These are phyloP conservation scores for Chondrus crispus DNA, from an alignment of 23 red algal species.

Conservation along the genomic window DNA sequence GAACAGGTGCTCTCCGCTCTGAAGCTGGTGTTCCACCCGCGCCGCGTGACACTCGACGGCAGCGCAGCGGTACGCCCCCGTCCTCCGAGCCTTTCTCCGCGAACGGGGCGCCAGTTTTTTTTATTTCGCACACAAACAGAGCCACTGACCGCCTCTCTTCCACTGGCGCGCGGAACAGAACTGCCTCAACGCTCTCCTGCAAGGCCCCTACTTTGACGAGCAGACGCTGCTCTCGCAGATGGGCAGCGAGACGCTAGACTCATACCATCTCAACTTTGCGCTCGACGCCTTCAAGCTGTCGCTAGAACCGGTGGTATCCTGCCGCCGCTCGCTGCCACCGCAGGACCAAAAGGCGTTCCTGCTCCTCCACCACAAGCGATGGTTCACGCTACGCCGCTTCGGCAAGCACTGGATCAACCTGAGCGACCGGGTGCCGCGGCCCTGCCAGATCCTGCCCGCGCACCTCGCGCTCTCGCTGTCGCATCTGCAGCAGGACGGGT, in stretches of 20 bases:
- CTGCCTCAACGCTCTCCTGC: conserved; percentile 14
- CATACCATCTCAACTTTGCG: conserved; percentile 27
- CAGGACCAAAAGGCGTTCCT: not conserved
- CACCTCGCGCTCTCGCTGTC: not conserved
- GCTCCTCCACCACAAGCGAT: not conserved
- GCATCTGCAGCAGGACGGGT: conserved; percentile 23
- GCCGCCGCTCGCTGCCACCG: not conserved
- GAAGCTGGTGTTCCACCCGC: not conserved
- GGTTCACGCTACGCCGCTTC: conserved; percentile 32
- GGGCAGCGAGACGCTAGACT: not conserved
- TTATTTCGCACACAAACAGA: not conserved
- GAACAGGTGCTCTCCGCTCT: conserved; percentile 15
- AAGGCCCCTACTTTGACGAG: conserved; percentile 46
- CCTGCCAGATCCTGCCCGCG: not conserved
- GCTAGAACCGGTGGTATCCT: not conserved
- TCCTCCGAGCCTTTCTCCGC: not conserved
- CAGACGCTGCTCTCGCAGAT: not conserved
- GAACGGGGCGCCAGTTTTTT: not conserved
- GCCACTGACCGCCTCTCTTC: not conserved
- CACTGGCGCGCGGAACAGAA: not conserved
- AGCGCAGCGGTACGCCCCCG: conserved; percentile 26
- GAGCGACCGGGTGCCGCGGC: not conserved
- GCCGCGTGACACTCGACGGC: not conserved
- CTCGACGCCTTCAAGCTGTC: conserved; percentile 15
- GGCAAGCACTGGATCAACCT: conserved; percentile 47